Base-by-base conservation (phyloP, 768 basidiomycete species). In the Leccinum boreale region DNA sequence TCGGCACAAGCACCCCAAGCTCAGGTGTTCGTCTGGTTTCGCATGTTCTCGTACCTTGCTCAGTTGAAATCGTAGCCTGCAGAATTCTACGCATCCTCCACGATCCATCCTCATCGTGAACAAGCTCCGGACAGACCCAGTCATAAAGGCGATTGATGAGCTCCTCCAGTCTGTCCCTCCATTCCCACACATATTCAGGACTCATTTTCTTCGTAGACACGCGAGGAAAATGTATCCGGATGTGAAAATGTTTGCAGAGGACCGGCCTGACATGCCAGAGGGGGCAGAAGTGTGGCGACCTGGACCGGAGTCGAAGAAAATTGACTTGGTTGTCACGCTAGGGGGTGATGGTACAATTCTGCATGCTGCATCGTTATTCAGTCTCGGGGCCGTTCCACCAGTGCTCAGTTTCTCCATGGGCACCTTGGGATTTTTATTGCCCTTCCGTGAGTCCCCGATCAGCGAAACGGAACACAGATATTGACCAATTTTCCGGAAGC, bases 291-390 rank as follows among this genome's bases (percentile, higher is more conserved):
- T 85, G 3, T 91, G 90, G 90, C 78, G 76, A 45, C 54, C 64
- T 77, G 80, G 80, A 48, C 78, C 76, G 46, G 74, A 75, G 50
- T 76, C 86, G 4, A 77, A 85, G 62, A 81, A 80, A 55, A 90
- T 96, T 57, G 90, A 94, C 69, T 77, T 98, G 9, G 87, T 97
- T 19, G 85, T 97, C 26, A 96, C 95, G 0, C 75, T 98, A 1
- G 95, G 95, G 47, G 95, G 95, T 33, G 95, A 98, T 68, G 95
- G 95, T 9, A 97, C 95, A 5, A 94, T 97, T 50, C 80, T 98
- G 1, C 94, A 95, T 68, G 92, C 93, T 0, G 94, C 94, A 1
- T 92, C 92, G 7, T 75, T 98, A 9, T 98, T 98, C 72, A 90
- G 86, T 63, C 78, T 84, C 4, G 92, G 90, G n/a, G 90, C 90